Conservation (phyloP, 2,329 filamentous ascomycete genomes). For the Xylaria sp. region DNA sequence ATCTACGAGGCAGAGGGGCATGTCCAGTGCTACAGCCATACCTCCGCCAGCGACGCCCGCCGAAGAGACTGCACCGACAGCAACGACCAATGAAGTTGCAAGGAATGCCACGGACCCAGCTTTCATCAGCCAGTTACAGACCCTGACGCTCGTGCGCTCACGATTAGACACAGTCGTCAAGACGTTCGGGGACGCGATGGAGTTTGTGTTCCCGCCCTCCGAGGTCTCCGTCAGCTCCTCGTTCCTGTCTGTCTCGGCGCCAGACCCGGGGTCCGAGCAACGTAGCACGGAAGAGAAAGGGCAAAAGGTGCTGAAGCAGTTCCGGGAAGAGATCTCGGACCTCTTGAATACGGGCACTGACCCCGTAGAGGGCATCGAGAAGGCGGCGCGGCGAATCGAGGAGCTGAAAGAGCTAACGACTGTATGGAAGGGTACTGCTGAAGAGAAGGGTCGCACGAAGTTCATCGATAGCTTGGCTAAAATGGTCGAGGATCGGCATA, state of each 20-base stretch:
- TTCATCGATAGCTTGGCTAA: slow-evolving; percentile 86
- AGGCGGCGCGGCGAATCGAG: slow-evolving; percentile 78
- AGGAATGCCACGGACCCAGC: slow-evolving; percentile 57
- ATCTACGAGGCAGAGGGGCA: slow-evolving; percentile 39
- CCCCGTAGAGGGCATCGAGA: slow-evolving; percentile 74
- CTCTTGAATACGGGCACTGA: slow-evolving; percentile 70
- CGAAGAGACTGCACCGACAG: slow-evolving; percentile 3
- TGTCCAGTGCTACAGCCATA: slow-evolving; percentile 40
- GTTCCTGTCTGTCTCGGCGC: slow-evolving; percentile 89
- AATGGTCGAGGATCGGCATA: slow-evolving; percentile 80
- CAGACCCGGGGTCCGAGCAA: slow-evolving; percentile 71
- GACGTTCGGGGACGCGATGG: slow-evolving; percentile 94
- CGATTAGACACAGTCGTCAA: slow-evolving; percentile 91
- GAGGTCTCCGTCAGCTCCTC: slow-evolving; percentile 85
- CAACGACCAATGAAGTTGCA: slow-evolving; percentile 30
- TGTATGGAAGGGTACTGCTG: slow-evolving; percentile 96
- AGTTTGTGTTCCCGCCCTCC: slow-evolving; percentile 90
- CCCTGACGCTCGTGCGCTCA: slow-evolving; percentile 80
- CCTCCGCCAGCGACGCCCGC: slow-evolving; percentile 36
- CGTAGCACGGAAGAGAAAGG: slow-evolving; percentile 87
- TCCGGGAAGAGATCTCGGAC: slow-evolving; percentile 77
- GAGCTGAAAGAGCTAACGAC: slow-evolving; percentile 77
- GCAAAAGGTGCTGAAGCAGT: slow-evolving; percentile 77
- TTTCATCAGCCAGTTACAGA: slow-evolving; percentile 83
- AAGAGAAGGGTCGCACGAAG: slow-evolving; percentile 84